These are phyloP conservation scores for Fusarium succisae DNA, from an alignment of 2,329 filamentous ascomycete species.

Conservation along the genomic window DNA sequence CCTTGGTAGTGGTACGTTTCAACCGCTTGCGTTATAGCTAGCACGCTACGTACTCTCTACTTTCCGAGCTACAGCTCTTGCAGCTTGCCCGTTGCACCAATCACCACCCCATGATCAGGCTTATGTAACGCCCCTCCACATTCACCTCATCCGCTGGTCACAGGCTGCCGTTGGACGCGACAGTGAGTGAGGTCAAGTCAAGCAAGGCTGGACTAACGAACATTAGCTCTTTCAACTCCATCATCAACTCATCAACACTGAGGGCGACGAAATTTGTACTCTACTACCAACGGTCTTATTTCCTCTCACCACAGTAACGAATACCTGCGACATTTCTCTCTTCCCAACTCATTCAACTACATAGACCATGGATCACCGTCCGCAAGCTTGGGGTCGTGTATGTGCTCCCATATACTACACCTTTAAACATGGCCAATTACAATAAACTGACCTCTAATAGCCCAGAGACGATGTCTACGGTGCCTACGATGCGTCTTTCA, in stretches of 20 bases:
- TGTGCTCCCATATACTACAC: conserved; percentile 45
- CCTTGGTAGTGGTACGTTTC: conserved; percentile 13
- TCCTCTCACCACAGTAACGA: not conserved
- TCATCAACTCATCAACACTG: conserved; percentile 21
- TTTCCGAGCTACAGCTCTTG: conserved; percentile 25
- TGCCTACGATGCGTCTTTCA: conserved; percentile 87
- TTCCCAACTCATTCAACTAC: conserved; percentile 10
- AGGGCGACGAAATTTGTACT: not conserved
- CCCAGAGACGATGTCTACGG: conserved; percentile 98
- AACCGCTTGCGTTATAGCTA: not conserved
- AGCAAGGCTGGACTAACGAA: conserved; percentile 21
- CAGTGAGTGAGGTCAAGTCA: conserved; percentile 42
- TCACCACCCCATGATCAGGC: conserved; percentile 30
- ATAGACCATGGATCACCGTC: conserved; percentile 73
- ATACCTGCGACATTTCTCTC: not conserved
- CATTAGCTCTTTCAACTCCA: conserved; percentile 26
- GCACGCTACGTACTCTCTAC: conserved; percentile 8
- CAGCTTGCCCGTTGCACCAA: conserved; percentile 41
- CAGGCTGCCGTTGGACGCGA: conserved; percentile 52
- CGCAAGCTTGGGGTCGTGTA: conserved; percentile 78
- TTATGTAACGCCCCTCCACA: conserved; percentile 44
- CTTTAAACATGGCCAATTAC: not conserved
- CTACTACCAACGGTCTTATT: not conserved
- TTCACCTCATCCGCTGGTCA: conserved; percentile 23
- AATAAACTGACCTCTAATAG: conserved; percentile 57